phyloP scores from a whole-genome alignment of 2,329 filamentous ascomycete genomes.

The Pseudocercospora crystallina region DNA sequence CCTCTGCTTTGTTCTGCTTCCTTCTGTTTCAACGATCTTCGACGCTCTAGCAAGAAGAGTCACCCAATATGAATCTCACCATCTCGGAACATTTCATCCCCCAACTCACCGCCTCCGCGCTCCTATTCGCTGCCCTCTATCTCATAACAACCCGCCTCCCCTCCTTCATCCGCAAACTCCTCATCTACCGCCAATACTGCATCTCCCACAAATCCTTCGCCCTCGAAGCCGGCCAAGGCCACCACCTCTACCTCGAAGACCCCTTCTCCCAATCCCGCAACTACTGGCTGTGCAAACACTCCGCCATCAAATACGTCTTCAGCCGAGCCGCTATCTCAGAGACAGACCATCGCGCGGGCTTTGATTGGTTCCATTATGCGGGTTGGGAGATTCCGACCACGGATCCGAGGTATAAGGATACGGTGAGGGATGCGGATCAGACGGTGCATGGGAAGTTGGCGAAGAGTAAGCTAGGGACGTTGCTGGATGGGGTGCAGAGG shows the following conservation, averaged over 20 bases:
- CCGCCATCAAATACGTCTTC: constrained; percentile 8
- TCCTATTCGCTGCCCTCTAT: neutral
- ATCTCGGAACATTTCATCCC: too few relatives aligned
- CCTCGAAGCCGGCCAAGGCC: neutral
- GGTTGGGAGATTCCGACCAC: constrained; percentile 9
- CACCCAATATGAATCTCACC: too few relatives aligned
- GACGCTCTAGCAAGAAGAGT: too few relatives aligned
- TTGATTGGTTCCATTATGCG: constrained; percentile 8
- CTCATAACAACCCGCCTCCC: neutral
- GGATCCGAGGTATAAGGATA: constrained; percentile 10
- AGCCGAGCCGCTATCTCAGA: constrained; percentile 3
- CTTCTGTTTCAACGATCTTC: too few relatives aligned
- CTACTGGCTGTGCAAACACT: constrained; percentile 2
- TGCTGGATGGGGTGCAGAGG: constrained; percentile 4
- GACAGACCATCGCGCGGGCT: constrained; percentile 7
- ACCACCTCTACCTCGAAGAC: constrained; percentile 4
- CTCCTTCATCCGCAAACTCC: neutral
- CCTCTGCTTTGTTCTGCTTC: too few relatives aligned
- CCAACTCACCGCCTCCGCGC: neutral
- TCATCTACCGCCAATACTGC: neutral
- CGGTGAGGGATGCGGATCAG: constrained; percentile 9
- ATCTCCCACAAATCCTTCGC: neutral
- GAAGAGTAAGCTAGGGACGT: constrained; percentile 6
- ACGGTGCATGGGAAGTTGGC: constrained; percentile 10
- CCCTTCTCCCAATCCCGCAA: constrained; percentile 7